Percentiles rank a stretch among this genome's conserved stretches.
phyloP scores from a whole-genome alignment of 495 filamentous ascomycete species.

The Evernia prunastri region DNA sequence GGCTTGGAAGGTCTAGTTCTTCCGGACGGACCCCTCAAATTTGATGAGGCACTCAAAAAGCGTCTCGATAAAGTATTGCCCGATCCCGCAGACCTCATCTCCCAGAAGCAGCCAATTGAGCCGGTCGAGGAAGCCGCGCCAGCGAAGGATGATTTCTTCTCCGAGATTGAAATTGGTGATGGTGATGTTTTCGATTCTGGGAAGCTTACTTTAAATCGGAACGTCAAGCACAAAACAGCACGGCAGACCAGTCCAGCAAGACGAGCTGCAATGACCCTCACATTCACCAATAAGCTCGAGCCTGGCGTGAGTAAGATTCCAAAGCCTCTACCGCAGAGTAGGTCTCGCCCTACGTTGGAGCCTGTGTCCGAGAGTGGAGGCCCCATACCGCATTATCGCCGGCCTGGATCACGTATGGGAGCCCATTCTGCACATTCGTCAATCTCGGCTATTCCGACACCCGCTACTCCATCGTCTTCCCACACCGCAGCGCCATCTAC shows the following conservation, averaged over 20 bases:
- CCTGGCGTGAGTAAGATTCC: conserved; percentile 51
- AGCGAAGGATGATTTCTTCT: conserved; percentile 75
- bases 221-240: conserved; percentile 75
- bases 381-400: conserved; percentile 51
- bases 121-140: conserved; percentile 26
- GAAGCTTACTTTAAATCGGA: conserved; percentile 84
- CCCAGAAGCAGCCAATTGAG: conserved; percentile 30
- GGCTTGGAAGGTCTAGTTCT: conserved; percentile 77
- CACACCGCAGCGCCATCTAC: conserved; percentile 41
- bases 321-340: conserved; percentile 56
- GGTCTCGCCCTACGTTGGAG: conserved; percentile 71
- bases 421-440: conserved; percentile 62
- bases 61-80: conserved; percentile 50
- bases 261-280: conserved; percentile 71
- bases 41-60: conserved; percentile 67
- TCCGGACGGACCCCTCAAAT: conserved; percentile 74
- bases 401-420: conserved; percentile 57
- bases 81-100: conserved; percentile 30
- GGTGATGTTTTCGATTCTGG: conserved; percentile 71
- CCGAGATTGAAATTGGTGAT: conserved; percentile 79
- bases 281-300: conserved; percentile 72
- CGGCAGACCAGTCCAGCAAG: conserved; percentile 64
- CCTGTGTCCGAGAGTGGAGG: conserved; percentile 89
- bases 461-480: conserved; percentile 38
- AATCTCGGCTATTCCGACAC: conserved; percentile 55